These are phyloP conservation scores for Pontederia crassipes DNA, from an alignment of 176 grass and related monocot genomes.

Conservation along the genomic window DNA sequence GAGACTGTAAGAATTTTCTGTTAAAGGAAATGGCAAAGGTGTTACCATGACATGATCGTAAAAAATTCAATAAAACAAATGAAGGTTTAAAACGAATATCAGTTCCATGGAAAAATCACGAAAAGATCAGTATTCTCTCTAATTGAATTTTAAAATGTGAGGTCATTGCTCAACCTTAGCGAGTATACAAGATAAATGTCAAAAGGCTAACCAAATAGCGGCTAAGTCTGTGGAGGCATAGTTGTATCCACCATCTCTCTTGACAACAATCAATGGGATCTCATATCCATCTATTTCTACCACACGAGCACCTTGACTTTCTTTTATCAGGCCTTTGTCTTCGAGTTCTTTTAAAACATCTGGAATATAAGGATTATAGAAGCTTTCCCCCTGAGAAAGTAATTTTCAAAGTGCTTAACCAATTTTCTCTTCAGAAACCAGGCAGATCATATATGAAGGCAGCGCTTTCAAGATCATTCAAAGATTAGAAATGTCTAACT, in stretches of 20 bases:
- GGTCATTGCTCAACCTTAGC: neutral
- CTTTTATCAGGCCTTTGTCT: slow-evolving; percentile 55
- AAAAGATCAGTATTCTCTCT: too few species aligned
- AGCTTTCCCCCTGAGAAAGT: slow-evolving; percentile 74
- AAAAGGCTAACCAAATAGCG: slow-evolving; percentile 53
- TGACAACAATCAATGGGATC: slow-evolving; percentile 93
- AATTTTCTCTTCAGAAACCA: neutral
- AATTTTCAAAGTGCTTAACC: slow-evolving; percentile 8
- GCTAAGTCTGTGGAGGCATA: slow-evolving; percentile 88
- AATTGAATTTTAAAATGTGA: too few species aligned
- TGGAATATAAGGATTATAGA: slow-evolving; percentile 89
- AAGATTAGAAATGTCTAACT: too few species aligned
- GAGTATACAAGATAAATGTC: slow-evolving; percentile 10
- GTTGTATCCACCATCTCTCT: slow-evolving; percentile 87
- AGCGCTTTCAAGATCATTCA: too few species aligned
- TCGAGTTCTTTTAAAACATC: slow-evolving; percentile 49
- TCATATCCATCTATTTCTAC: slow-evolving; percentile 64
- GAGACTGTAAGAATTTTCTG: too few species aligned
- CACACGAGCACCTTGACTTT: slow-evolving; percentile 70
- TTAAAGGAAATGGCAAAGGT: too few species aligned
- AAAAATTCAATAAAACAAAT: too few species aligned
- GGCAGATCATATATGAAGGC: too few species aligned
- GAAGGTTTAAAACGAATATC: too few species aligned
- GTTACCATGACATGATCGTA: too few species aligned
- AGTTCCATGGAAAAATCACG: too few species aligned